A percentile compares a stretch with the other conserved stretches of the same genome.
These are phyloP conservation scores for Ophiostoma tasmaniense DNA, from an alignment of 2,329 filamentous ascomycete genomes.

Conservation along the genomic window DNA sequence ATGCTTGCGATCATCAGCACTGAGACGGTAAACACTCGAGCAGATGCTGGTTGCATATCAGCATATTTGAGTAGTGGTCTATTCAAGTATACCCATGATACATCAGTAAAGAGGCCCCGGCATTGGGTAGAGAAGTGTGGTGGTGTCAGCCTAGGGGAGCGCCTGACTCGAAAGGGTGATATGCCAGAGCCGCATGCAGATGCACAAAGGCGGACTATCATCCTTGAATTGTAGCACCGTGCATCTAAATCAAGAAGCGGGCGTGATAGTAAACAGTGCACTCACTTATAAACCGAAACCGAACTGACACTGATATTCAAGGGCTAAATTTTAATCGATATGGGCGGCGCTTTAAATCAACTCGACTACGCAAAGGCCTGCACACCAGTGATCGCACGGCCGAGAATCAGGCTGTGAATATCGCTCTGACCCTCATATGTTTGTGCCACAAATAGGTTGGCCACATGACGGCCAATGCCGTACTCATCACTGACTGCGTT, in stretches of 20 bases:
- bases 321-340: neutral
- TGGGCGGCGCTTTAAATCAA: neutral
- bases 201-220: neutral
- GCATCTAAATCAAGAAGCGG: neutral
- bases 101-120: no score
- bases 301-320: neutral
- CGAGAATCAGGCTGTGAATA: conserved; percentile 73
- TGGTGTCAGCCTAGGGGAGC: neutral
- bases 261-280: neutral
- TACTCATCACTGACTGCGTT: conserved; percentile 99
- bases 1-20: neutral
- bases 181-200: neutral
- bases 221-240: neutral
- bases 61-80: no score
- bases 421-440: conserved; percentile 98
- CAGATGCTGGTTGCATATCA: neutral
- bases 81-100: neutral
- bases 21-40: neutral
- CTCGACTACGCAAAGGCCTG: conserved; percentile 62
- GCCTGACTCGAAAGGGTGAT: neutral
- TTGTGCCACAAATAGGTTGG: conserved; percentile 94
- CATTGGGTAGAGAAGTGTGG: neutral
- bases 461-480: conserved; percentile 85
- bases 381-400: conserved; percentile 51
- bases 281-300: neutral